Base-by-base conservation (phyloP, 441 rosid genomes). In the Pelargonium fulgidum region DNA sequence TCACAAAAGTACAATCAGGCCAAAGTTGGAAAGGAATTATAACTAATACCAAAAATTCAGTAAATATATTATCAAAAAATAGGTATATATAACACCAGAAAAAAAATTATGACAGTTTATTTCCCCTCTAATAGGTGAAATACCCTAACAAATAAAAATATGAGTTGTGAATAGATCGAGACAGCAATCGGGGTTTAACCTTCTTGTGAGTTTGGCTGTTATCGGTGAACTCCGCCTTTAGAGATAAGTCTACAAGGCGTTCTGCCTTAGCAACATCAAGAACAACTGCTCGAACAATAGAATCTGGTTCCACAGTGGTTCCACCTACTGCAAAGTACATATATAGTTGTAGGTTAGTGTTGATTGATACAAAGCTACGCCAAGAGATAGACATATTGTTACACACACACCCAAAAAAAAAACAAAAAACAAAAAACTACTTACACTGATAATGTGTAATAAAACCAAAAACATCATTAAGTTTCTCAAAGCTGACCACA, bases 221-320 rank as follows among this genome's bases (percentile, higher is more conserved):
- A 44, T 76, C 77, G 48, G 86, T 75, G 69, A 94, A 85, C 81
- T 87, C 92, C 48, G 81, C 89, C 77, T 85, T 94, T 67, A 92
- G 79, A 72, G 99, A 90, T 77, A 94, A 83, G 80, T 94, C 99
- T 73, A 92, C 85, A 73, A 94, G 91, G 75, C 74, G 83, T 73
- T 90, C 99, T 66, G 85, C 80, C 86, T 80, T 90, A 68, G 91
- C 82, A 79, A 92, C 80, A 77, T 92, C 99, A 45, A 95, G 95
- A 80, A 95, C 92, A 24, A 75, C 85, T 72, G 92, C 97, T 68
- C 47, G 85, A 85, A 95, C 77, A 76, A 70, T 76, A 36, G 92
- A 87, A 54, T 97, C 97, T 41, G 73, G 72, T 78, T 82, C 83
- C 67, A 76, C 74, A 11, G 76, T 75, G 39, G 77, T 70, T 78